Evolutionary conservation across 257 asterid species (phyloP).

Genomic region (Dorcoceras hygrometricum): DNA sequence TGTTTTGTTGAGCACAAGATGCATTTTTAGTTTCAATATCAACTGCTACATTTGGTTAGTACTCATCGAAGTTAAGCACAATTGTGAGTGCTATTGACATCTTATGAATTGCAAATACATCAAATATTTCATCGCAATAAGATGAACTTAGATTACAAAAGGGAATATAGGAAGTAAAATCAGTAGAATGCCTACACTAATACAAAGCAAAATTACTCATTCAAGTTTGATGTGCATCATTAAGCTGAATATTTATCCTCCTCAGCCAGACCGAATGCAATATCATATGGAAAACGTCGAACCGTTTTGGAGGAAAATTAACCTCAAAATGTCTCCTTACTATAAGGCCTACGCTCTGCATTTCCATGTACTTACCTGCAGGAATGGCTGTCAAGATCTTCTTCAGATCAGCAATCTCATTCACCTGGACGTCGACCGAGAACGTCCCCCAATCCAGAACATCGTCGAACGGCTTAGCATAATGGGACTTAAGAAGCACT

Average conservation of each 20-base stretch:
- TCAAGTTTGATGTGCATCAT: conserved; percentile 28
- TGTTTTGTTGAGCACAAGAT: too few relatives aligned
- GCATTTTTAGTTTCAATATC: too few relatives aligned
- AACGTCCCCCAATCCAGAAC: conserved; percentile 52
- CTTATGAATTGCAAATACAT: too few relatives aligned
- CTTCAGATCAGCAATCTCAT: conserved; percentile 44
- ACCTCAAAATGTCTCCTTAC: conserved; percentile 56
- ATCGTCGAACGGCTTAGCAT: conserved; percentile 49
- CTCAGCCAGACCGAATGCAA: conserved; percentile 63
- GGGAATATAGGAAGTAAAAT: neutral
- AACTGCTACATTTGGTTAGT: too few relatives aligned
- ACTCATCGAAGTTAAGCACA: too few relatives aligned
- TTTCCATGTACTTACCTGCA: conserved; percentile 27
- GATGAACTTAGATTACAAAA: too few relatives aligned
- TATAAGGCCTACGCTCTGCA: conserved; percentile 41
- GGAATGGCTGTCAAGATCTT: conserved; percentile 43
- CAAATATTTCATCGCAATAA: neutral
- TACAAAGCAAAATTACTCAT: neutral
- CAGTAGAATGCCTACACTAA: neutral
- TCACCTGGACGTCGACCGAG: conserved; percentile 33
- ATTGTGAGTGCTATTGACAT: too few relatives aligned
- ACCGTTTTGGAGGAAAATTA: conserved; percentile 49
- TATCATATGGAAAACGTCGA: conserved; percentile 56
- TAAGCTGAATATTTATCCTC: conserved; percentile 50
- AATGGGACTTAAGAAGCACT: conserved; percentile 49